Evolutionary conservation across 306 rosid species (phyloP), one percentile per base, ranked within the genome.

Genomic region (Acacia melanoxylon): DNA sequence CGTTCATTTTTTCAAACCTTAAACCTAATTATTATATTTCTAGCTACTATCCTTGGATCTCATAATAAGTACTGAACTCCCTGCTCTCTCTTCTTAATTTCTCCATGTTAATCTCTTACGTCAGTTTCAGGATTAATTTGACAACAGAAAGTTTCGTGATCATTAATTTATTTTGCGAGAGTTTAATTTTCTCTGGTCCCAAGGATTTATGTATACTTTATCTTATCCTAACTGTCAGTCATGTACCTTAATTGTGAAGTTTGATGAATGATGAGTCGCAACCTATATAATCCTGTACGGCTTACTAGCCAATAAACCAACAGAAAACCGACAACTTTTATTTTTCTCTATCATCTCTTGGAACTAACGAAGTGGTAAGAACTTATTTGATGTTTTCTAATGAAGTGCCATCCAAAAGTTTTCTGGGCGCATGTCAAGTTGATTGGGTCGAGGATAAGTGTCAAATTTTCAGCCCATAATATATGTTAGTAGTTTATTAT

Each of bases 1-100:
- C 83, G 15, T 33, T 25, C 6, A 19, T 8, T 76, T 84, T 88
- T 71, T n/a, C 75, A 89, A 84, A 84, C 42, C 33, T 73, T 68
- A 25, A 56, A 2, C 4, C 68, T 86, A 48, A 59, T 78, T 56
- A 56, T 56, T 19, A 56, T 56, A 56, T n/a, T 56, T 56, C 35
- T n/a, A n/a, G n/a, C n/a, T 29, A 71, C 27, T 29, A 66, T 75
- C 41, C 78, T 82, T 76, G 1, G 20, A 49, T 67, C 22, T 54
- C 59, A 72, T 52, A 4, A 72, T 52, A 4, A n/a, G n/a, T n/a
- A 33, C 27, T 41, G 31, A 20, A 19, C 24, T 63, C 19, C 31
- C 10, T 61, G 7, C 16, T 78, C 41, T 52, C 41, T 41, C 24
- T 59, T 35, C 41, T 54, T 54, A 1, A 54, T 73, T 72, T 74